Percentiles rank a stretch among this genome's conserved stretches.
Evolutionary conservation across 441 rosid species (phyloP).

Genomic region (Pelargonium citronellum): DNA sequence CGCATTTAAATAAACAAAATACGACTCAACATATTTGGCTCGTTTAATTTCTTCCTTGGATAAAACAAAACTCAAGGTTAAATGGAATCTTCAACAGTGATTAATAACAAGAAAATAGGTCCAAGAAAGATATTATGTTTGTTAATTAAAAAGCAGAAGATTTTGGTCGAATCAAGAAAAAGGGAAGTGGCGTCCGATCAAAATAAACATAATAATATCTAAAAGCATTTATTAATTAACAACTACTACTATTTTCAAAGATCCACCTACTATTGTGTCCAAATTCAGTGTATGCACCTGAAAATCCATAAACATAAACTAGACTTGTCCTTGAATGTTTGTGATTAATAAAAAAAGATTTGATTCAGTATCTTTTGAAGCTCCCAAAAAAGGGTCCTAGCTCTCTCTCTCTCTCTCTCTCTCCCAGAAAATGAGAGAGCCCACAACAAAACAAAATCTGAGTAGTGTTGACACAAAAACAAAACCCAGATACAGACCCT

Average conservation of each 20-base stretch:
- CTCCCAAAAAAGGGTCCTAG: too few species aligned
- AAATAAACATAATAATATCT: not conserved
- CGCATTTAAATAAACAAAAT: too few species aligned
- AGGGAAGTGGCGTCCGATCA: slow-evolving; percentile 7
- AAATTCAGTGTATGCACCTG: slow-evolving; percentile 1
- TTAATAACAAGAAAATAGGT: not conserved
- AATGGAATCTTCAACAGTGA: not conserved
- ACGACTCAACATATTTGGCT: too few species aligned
- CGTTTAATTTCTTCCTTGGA: too few species aligned
- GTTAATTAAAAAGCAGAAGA: not conserved
- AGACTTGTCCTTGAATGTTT: too few species aligned
- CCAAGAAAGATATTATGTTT: slow-evolving; percentile 5
- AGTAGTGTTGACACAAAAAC: too few species aligned
- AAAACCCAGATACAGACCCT: too few species aligned
- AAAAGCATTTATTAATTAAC: not conserved
- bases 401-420: too few species aligned
- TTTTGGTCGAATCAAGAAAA: not conserved
- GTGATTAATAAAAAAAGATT: too few species aligned
- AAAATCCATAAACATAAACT: not conserved
- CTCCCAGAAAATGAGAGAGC: too few species aligned
- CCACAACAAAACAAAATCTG: too few species aligned
- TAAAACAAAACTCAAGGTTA: not conserved
- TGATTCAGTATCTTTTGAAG: too few species aligned
- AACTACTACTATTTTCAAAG: not conserved
- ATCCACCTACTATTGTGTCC: not conserved